Evolutionary conservation across 2,329 filamentous ascomycete species (phyloP).

Genomic region (Botrytis pseudocinerea): DNA sequence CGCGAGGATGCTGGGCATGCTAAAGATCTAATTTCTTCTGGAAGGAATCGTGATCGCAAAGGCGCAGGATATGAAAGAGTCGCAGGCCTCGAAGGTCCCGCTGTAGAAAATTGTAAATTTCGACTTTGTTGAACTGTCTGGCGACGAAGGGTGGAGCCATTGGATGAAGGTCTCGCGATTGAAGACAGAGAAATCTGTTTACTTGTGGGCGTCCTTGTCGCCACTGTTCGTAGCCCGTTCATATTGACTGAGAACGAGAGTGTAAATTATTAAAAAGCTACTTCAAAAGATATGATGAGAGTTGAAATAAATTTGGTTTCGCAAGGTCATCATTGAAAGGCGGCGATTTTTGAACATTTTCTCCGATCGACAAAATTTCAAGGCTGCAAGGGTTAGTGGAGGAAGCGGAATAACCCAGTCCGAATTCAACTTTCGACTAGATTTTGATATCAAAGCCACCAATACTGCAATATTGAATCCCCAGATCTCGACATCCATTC

Average conservation of each 20-base stretch:
- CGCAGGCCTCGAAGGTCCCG: slow-evolving; percentile 42
- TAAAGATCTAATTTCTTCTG: slow-evolving; percentile 36
- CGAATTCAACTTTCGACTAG: slow-evolving; percentile 35
- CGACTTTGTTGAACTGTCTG: slow-evolving; percentile 42
- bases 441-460: slow-evolving; percentile 21
- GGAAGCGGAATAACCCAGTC: slow-evolving; percentile 21
- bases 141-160: slow-evolving; percentile 39
- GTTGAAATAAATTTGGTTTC: slow-evolving; percentile 29
- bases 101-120: slow-evolving; percentile 34
- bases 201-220: slow-evolving; percentile 34
- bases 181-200: slow-evolving; percentile 35
- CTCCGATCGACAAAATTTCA: slow-evolving; percentile 29
- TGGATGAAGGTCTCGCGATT: slow-evolving; percentile 39
- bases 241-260: slow-evolving; percentile 32
- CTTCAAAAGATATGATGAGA: slow-evolving; percentile 19
- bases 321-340: slow-evolving; percentile 25
- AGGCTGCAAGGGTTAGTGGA: slow-evolving; percentile 24
- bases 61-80: slow-evolving; percentile 44
- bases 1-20: slow-evolving; percentile 25
- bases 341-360: slow-evolving; percentile 36
- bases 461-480: neutral
- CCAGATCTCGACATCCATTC: slow-evolving; percentile 7
- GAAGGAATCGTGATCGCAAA: slow-evolving; percentile 44
- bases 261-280: slow-evolving; percentile 14
- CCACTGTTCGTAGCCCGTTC: slow-evolving; percentile 38